A percentile compares a stretch with the other conserved stretches of the same genome.
Conservation (phyloP, 176 grass and related monocot genomes). For the Lolium rigidum region DNA sequence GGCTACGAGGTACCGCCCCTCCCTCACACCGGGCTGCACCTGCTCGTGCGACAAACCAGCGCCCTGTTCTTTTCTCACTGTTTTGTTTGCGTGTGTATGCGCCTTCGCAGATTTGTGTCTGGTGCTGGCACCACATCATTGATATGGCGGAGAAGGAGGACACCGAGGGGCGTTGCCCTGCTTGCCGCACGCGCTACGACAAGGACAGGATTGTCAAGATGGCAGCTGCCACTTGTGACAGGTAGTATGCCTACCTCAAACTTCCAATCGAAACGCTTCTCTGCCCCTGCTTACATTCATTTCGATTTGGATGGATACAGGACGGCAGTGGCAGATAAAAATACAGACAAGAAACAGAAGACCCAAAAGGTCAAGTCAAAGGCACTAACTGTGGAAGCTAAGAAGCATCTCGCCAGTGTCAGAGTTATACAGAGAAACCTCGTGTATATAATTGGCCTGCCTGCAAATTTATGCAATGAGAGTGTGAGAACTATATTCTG, state of each 20-base stretch:
- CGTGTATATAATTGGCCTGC: slow-evolving; percentile 94
- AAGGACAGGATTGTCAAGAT: slow-evolving; percentile 96
- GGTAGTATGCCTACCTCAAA: slow-evolving; percentile 37
- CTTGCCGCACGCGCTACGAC: slow-evolving; percentile 82
- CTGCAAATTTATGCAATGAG: slow-evolving; percentile 84
- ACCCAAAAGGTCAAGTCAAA: slow-evolving; percentile 80
- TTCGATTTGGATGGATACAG: slow-evolving; percentile 41
- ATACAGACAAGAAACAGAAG: slow-evolving; percentile 85
- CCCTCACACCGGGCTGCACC: neutral
- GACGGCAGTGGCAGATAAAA: slow-evolving; percentile 68
- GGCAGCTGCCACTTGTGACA: slow-evolving; percentile 81
- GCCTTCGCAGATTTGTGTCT: slow-evolving; percentile 81
- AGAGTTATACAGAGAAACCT: slow-evolving; percentile 98
- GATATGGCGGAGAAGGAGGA: slow-evolving; percentile 98
- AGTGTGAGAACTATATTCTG: slow-evolving; percentile 60
- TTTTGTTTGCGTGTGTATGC: neutral
- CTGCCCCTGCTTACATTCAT: neutral
- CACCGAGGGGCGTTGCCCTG: slow-evolving; percentile 87
- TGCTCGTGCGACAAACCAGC: neutral
- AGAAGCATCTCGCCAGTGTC: slow-evolving; percentile 87
- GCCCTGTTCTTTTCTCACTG: neutral
- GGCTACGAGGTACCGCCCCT: slow-evolving; percentile 71
- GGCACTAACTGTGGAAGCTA: slow-evolving; percentile 63
- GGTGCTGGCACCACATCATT: slow-evolving; percentile 99
- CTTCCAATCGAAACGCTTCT: neutral